phyloP scores from a whole-genome alignment of 352 stramenopile genomes.

The Phytopythium mirpurense region DNA sequence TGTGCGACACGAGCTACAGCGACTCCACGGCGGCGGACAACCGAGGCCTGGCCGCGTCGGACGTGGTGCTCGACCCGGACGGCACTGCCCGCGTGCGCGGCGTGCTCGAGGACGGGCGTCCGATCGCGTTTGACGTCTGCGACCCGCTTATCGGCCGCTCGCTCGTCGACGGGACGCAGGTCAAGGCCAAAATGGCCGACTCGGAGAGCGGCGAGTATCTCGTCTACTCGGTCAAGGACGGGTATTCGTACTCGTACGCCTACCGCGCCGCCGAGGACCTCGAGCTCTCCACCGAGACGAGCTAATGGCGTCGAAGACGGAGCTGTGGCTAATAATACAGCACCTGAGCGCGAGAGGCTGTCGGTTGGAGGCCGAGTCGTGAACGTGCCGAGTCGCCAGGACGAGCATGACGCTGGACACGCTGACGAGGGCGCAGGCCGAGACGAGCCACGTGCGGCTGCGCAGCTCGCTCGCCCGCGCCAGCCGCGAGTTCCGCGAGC shows the following conservation, averaged over 20 bases:
- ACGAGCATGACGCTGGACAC: constrained; percentile 59
- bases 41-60: constrained; percentile 65
- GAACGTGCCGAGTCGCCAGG: background rate
- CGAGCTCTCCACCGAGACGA: background rate
- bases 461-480: constrained; percentile 51
- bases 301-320: background rate
- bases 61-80: constrained; percentile 68
- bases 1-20: constrained; percentile 92
- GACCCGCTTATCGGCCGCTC: constrained; percentile 39
- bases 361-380: background rate
- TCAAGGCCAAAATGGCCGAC: constrained; percentile 53
- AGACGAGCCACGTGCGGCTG: constrained; percentile 45
- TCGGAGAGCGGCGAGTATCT: constrained; percentile 36
- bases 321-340: background rate
- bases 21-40: constrained; percentile 69
- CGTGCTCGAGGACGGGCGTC: constrained; percentile 38
- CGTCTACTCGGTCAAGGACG: constrained; percentile 55
- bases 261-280: constrained; percentile 18
- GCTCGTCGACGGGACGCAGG: constrained; percentile 46
- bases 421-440: constrained; percentile 47
- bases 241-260: constrained; percentile 56
- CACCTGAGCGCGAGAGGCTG: background rate
- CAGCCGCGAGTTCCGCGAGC: constrained; percentile 38
- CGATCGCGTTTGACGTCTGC: constrained; percentile 37
- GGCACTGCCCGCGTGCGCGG: constrained; percentile 46